These are phyloP conservation scores for Hypoxylon sp. DNA, from an alignment of 2,329 filamentous ascomycete genomes.

Conservation along the genomic window DNA sequence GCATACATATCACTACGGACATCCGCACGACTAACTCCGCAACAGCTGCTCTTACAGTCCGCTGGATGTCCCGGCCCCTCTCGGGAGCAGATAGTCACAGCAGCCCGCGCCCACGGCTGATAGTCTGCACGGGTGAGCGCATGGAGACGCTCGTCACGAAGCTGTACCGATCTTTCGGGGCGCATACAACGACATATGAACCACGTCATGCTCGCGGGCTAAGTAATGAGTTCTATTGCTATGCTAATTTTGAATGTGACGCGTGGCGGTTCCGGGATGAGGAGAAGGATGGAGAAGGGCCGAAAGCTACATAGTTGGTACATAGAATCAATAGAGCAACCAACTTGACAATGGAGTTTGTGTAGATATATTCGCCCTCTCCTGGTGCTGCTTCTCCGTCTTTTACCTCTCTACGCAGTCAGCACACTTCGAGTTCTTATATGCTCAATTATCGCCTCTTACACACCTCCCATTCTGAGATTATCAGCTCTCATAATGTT, in stretches of 20 bases:
- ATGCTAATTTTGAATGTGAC: constrained; percentile 80
- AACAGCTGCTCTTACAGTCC: constrained; percentile 78
- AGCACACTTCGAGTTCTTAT: background rate
- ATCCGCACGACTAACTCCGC: constrained; percentile 13
- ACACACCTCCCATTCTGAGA: too few species aligned
- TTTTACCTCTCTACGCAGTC: background rate
- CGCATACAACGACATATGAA: constrained; percentile 77
- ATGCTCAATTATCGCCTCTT: too few species aligned
- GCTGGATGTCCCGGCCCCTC: constrained; percentile 75
- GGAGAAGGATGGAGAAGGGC: constrained; percentile 19
- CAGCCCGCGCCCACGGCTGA: constrained; percentile 59
- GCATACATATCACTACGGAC: constrained; percentile 17
- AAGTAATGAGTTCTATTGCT: constrained; percentile 86
- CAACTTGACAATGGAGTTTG: background rate
- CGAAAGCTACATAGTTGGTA: background rate
- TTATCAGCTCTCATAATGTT: too few species aligned
- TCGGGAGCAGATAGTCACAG: constrained; percentile 19
- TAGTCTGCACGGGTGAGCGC: constrained; percentile 83
- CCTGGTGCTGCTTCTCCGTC: background rate
- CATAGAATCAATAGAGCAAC: background rate
- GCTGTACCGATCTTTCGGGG: constrained; percentile 76
- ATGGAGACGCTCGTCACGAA: constrained; percentile 76
- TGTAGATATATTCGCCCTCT: background rate
- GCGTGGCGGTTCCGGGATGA: constrained; percentile 60
- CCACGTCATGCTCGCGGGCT: constrained; percentile 79